phyloP scores from a whole-genome alignment of 345 rosid species.

The Euphorbia tirucalli region DNA sequence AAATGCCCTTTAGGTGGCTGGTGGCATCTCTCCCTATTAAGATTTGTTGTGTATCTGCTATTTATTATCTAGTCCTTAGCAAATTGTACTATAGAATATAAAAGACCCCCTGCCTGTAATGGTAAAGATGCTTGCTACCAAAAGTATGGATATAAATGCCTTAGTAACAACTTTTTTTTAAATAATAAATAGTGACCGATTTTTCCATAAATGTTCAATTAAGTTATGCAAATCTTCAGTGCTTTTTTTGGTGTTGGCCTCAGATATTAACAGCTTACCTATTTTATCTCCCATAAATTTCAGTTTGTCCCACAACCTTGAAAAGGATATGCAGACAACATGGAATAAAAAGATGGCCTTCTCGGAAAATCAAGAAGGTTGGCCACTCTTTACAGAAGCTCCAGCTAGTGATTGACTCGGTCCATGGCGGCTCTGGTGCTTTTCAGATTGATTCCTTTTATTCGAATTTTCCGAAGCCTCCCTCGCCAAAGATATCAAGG shows the following conservation, averaged over 20 bases:
- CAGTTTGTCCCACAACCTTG: constrained; percentile 98
- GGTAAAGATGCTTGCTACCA: too few relatives aligned
- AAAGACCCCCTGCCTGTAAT: too few relatives aligned
- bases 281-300: constrained; percentile 25
- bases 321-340: constrained; percentile 93
- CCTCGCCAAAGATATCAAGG: constrained; percentile 45
- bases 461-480: constrained; percentile 59
- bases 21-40: too few relatives aligned
- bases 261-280: constrained; percentile 6
- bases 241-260: not conserved
- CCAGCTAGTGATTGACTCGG: constrained; percentile 75
- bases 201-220: not conserved
- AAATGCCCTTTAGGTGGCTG: too few relatives aligned
- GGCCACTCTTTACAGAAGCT: constrained; percentile 83
- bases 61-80: too few relatives aligned
- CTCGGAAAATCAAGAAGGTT: constrained; percentile 92
- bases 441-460: constrained; percentile 67
- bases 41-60: too few relatives aligned
- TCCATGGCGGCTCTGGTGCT: constrained; percentile 68
- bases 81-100: too few relatives aligned
- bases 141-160: too few relatives aligned
- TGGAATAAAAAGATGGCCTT: constrained; percentile 92
- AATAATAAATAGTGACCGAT: not conserved
- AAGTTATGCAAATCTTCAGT: not conserved
- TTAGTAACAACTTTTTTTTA: not conserved